phyloP scores from a whole-genome alignment of 306 rosid genomes.

The Echinosophora koreensis region DNA sequence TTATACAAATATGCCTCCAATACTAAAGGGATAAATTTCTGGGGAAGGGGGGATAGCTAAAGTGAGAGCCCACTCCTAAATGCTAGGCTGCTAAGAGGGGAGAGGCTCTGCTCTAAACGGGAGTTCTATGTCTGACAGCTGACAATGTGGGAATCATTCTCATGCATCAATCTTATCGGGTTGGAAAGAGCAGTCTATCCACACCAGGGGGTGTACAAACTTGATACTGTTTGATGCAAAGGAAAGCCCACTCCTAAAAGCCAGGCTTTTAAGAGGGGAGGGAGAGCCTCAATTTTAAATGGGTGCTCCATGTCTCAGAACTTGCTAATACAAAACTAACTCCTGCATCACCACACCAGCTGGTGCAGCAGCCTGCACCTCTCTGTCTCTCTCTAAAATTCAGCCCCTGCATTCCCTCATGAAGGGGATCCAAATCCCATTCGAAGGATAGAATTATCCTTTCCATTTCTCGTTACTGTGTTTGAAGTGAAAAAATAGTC shows the following conservation, averaged over 20 bases:
- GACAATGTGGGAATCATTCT: not conserved
- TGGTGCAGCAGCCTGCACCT: not conserved
- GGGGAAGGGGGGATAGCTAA: not conserved
- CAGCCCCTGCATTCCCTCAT: not conserved
- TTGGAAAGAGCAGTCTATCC: not conserved
- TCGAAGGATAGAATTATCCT: not conserved
- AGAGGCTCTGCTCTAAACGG: too few species aligned
- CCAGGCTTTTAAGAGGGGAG: constrained; percentile 5
- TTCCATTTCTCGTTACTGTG: not conserved
- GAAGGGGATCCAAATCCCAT: not conserved
- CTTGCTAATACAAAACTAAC: not conserved
- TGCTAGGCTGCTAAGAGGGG: too few species aligned
- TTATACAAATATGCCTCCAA: not conserved
- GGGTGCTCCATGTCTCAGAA: not conserved
- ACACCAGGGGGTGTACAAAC: not conserved
- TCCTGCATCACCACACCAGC: constrained; percentile 6
- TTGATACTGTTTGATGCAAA: not conserved
- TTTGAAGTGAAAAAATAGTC: not conserved
- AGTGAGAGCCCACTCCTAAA: not conserved
- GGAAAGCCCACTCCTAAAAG: constrained; percentile 5
- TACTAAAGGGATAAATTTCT: not conserved
- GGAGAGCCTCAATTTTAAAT: not conserved
- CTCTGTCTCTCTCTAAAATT: not conserved
- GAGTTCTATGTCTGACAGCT: not conserved
- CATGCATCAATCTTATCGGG: not conserved